Conservation (phyloP, 1,284 basidiomycete genomes). For the Pholiota adiposa region DNA sequence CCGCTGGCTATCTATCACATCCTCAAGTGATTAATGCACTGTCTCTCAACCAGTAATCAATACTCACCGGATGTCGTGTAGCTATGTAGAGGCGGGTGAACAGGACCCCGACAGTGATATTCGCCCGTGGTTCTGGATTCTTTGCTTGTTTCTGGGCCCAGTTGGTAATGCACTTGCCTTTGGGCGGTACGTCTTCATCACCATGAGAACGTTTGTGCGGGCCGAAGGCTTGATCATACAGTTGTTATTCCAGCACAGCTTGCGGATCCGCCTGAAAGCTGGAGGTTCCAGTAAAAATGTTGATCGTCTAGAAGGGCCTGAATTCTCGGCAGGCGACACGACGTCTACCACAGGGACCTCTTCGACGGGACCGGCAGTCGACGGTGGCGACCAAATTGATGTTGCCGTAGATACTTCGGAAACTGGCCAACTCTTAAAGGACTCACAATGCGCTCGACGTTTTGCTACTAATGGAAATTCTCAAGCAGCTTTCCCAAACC, state of each 20-base stretch:
- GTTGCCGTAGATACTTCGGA: no score
- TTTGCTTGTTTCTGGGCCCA: slow-evolving; percentile 32
- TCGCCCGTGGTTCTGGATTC: slow-evolving; percentile 48
- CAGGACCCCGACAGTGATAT: slow-evolving; percentile 20
- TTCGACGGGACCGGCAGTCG: background rate
- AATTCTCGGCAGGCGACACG: background rate
- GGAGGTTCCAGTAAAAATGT: slow-evolving; percentile 37
- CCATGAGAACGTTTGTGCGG: slow-evolving; percentile 47
- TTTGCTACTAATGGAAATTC: no score
- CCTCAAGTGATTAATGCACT: slow-evolving; percentile 15
- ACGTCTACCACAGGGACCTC: slow-evolving; percentile 1
- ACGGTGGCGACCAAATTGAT: no score
- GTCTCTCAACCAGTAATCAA: background rate
- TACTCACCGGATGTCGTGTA: background rate
- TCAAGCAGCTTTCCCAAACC: background rate
- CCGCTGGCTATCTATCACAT: slow-evolving; percentile 52
- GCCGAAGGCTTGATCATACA: slow-evolving; percentile 65
- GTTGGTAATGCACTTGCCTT: slow-evolving; percentile 32
- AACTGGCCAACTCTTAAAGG: background rate
- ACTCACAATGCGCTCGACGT: background rate
- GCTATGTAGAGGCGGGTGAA: slow-evolving; percentile 8
- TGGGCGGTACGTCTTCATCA: slow-evolving; percentile 51
- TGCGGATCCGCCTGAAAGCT: slow-evolving; percentile 59
- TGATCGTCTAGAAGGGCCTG: no score
- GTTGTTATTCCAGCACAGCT: slow-evolving; percentile 68